Conservation (phyloP, 208 protist genomes). For the Herpetomonas muscarum region DNA sequence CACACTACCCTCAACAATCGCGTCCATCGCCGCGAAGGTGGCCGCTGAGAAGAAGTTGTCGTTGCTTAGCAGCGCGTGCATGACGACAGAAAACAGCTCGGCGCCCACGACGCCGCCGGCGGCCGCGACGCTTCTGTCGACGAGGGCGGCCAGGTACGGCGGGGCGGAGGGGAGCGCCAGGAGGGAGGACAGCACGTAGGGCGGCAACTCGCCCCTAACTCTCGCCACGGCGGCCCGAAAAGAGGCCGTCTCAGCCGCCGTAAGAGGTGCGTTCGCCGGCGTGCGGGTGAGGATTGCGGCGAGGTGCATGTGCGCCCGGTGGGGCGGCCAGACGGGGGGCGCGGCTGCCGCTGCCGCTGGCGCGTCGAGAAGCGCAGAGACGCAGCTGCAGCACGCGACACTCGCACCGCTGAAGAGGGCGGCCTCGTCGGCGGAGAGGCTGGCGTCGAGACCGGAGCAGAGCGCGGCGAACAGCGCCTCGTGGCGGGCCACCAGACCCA, state of each 20-base stretch:
- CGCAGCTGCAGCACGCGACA: constrained; percentile 18
- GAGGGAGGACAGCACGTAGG: background rate
- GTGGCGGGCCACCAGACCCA: constrained; percentile 16
- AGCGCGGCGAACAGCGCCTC: constrained; percentile 21
- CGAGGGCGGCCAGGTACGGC: constrained; percentile 18
- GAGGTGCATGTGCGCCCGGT: background rate
- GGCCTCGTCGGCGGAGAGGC: constrained; percentile 12
- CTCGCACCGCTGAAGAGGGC: constrained; percentile 26
- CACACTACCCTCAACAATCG: constrained; percentile 25
- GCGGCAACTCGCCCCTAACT: background rate
- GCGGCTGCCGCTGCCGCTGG: background rate
- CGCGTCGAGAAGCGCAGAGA: constrained; percentile 1
- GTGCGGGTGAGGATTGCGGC: background rate
- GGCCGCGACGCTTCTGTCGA: constrained; percentile 17
- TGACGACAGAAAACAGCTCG: constrained; percentile 21
- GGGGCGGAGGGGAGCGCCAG: constrained; percentile 3
- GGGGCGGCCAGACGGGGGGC: background rate
- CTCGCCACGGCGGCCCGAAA: background rate
- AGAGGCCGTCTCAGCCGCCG: background rate
- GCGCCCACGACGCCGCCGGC: constrained; percentile 13
- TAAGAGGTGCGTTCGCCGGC: background rate
- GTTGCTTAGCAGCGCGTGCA: constrained; percentile 56
- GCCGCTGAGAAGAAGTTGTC: constrained; percentile 61
- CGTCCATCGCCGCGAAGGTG: constrained; percentile 48
- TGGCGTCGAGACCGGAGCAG: constrained; percentile 18